Conservation (phyloP, 306 rosid species). For the Cotoneaster glaucophyllus region DNA sequence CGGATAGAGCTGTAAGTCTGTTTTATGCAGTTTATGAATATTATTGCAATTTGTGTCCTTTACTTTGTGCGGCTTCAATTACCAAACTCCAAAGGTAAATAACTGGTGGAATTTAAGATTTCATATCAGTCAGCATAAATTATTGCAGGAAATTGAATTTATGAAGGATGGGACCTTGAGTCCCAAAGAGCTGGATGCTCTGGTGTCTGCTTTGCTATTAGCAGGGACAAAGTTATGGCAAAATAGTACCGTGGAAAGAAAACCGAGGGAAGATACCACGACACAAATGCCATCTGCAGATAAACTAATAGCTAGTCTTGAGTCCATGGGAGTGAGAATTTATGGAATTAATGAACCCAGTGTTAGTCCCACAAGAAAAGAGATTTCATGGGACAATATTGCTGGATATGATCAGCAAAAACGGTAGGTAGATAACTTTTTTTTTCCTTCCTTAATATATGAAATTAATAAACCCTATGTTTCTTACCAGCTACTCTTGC, state of each 20-base stretch:
- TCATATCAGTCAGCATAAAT: conserved; percentile 12
- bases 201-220: conserved; percentile 64
- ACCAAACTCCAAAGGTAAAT: background rate
- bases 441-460: no score
- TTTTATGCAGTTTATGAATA: conserved; percentile 5
- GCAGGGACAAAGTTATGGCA: conserved; percentile 58
- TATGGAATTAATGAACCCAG: conserved; percentile 58
- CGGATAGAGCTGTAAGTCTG: conserved; percentile 67
- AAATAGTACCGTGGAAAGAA: conserved; percentile 32
- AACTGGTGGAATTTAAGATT: background rate
- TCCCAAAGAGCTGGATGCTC: conserved; percentile 69
- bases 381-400: conserved; percentile 77
- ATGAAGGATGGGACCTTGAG: conserved; percentile 64
- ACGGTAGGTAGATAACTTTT: conserved; percentile 37
- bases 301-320: conserved; percentile 61
- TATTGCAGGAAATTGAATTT: conserved; percentile 81
- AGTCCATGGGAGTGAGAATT: conserved; percentile 80
- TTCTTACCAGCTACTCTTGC: background rate
- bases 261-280: conserved; percentile 34
- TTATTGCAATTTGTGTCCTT: background rate
- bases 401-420: conserved; percentile 90
- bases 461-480: background rate
- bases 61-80: conserved; percentile 7
- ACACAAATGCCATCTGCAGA: conserved; percentile 46
- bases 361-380: conserved; percentile 26